Evolutionary conservation across 257 asterid species (phyloP).

Genomic region (Buddleja alternifolia): DNA sequence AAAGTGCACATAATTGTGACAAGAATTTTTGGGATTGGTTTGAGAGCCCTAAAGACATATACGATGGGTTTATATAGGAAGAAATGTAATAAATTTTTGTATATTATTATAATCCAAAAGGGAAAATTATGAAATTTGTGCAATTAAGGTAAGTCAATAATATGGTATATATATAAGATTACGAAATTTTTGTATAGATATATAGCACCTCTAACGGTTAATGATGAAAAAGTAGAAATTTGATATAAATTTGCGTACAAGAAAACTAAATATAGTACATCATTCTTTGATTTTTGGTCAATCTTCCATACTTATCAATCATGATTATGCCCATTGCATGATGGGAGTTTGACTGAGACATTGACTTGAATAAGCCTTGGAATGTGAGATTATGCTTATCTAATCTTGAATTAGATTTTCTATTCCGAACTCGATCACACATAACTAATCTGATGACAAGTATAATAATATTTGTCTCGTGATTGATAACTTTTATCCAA

Average conservation of each 20-base stretch:
- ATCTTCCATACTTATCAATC: background rate
- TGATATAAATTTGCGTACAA: background rate
- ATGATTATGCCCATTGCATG: background rate
- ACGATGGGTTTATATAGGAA: conserved; percentile 23
- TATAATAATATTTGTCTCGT: no score
- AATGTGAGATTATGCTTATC: conserved; percentile 8
- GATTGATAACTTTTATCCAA: no score
- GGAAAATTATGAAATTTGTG: conserved; percentile 6
- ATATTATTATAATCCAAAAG: background rate
- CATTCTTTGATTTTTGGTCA: background rate
- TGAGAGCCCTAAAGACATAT: background rate
- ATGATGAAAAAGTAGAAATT: background rate
- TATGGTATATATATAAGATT: background rate
- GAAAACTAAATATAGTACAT: background rate
- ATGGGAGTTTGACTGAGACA: background rate
- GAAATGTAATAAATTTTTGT: background rate
- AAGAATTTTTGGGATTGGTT: background rate
- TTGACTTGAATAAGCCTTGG: background rate
- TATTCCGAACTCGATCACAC: background rate
- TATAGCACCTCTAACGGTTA: background rate
- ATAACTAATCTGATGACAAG: no score
- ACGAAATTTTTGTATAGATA: background rate
- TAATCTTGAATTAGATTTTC: background rate
- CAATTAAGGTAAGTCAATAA: conserved; percentile 7
- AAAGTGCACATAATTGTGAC: conserved; percentile 19